Evolutionary conservation across 2,329 filamentous ascomycete species (phyloP), one percentile per base, ranked within the genome.

Genomic region (Aspergillus sp.): DNA sequence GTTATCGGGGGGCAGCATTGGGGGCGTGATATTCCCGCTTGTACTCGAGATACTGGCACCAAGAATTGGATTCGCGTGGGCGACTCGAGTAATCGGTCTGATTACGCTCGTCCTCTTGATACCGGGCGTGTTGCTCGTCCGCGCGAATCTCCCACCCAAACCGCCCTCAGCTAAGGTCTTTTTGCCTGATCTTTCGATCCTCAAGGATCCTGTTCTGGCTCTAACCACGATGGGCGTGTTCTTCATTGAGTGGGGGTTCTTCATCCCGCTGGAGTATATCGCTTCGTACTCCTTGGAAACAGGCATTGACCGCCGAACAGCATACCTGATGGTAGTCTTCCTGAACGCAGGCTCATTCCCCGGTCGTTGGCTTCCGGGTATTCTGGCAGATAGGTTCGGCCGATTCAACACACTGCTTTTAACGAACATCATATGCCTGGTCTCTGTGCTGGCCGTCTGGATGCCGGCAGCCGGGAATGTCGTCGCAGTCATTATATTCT

Each of bases 1-100:
- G 7, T 70, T 73, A 56, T 64, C 65, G 4, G 73, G 71, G 2
- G 67, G 65, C 15, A 67, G 63, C 23, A 65, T 72, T 27, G 73
- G 73, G 11, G n/a, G 19, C 3, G 41, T 44, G 17, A 44, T 44
- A 19, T 44, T 21, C 11, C 41, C 41, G 1, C 21, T 44, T 15
- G 17, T 44, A 19, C 24, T 44, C 41, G 11, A 44, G 19, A 23
- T 6, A 6, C 41, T 44, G n/a, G 12, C 24, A 19, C n/a, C n/a
- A 9, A 19, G 17, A 3, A 14, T 44, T 6, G 41, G 41, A 11
- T 44, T 44, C 41, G 17, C n/a, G 4, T 44, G 41, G 41, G 24
- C 41, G 14, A 44, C 41, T 2, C 21, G 41, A 19, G 24, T 44
- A 24, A 44, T 44, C 41, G 41, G n/a, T 6, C 24, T 44, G 9